Evolutionary conservation across 2,329 filamentous ascomycete genomes (phyloP).

Genomic region (Penicillium sp.): DNA sequence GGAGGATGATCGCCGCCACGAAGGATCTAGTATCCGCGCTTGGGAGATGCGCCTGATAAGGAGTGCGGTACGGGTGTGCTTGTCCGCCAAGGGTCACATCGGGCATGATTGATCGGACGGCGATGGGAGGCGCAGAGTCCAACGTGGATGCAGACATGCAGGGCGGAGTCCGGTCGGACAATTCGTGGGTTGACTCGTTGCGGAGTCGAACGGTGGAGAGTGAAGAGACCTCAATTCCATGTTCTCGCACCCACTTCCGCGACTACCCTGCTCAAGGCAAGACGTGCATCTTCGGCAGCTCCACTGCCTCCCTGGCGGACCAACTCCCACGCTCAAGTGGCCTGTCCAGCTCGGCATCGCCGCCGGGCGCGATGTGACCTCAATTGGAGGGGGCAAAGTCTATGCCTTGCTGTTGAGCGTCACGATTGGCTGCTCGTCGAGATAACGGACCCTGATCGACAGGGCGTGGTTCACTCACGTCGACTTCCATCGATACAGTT

Average conservation of each 20-base stretch:
- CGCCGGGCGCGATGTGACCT: conserved; percentile 20
- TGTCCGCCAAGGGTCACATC: conserved; percentile 18
- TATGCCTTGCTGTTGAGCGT: not conserved
- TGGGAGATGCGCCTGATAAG: conserved; percentile 5
- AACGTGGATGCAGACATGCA: conserved; percentile 9
- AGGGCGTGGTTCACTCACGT: conserved; percentile 13
- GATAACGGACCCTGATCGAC: conserved; percentile 24
- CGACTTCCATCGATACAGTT: not conserved
- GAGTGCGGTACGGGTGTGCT: not conserved
- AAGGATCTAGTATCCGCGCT: conserved; percentile 12
- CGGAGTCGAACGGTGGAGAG: not conserved
- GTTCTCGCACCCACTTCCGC: too few relatives aligned
- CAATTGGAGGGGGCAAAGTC: conserved; percentile 12
- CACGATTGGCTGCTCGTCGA: conserved; percentile 18
- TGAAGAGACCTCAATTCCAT: not conserved
- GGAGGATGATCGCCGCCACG: conserved; percentile 7
- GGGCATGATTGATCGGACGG: too few relatives aligned
- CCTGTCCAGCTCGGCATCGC: not conserved
- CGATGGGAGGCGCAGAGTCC: conserved; percentile 7
- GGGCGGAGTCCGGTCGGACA: conserved; percentile 13
- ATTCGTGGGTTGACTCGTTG: not conserved
- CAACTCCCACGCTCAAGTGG: too few relatives aligned
- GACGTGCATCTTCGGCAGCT: too few relatives aligned
- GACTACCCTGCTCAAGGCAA: too few relatives aligned
- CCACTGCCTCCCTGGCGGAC: not conserved